Percentiles rank a stretch among this genome's conserved stretches.
Conservation (phyloP, 2,329 filamentous ascomycete species). For the Tolypocladium album region DNA sequence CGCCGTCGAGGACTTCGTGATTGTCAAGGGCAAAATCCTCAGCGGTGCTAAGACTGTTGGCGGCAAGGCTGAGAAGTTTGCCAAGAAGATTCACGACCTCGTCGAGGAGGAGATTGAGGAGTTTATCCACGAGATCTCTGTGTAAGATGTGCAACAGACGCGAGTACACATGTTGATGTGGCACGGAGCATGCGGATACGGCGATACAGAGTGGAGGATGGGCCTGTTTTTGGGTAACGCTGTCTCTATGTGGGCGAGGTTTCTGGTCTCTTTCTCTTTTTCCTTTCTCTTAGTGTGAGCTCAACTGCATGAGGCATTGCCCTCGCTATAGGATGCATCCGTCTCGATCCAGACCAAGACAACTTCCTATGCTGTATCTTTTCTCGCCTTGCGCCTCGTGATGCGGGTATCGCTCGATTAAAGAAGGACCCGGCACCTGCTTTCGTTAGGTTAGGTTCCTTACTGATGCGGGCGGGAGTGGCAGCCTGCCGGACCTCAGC, state of each 20-base stretch:
- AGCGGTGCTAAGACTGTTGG: slow-evolving; percentile 41
- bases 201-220: background rate
- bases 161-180: background rate
- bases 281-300: slow-evolving; percentile 3
- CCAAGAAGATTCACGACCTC: slow-evolving; percentile 51
- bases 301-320: slow-evolving; percentile 1
- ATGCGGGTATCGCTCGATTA: background rate
- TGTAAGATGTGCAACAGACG: background rate
- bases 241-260: slow-evolving; percentile 2
- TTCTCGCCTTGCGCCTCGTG: background rate
- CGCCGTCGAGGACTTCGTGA: slow-evolving; percentile 50
- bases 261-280: background rate
- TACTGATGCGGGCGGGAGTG: background rate
- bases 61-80: slow-evolving; percentile 49
- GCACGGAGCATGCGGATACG: background rate
- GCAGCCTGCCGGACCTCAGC: background rate
- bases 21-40: slow-evolving; percentile 44
- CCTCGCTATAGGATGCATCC: slow-evolving; percentile 4
- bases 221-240: slow-evolving; percentile 1
- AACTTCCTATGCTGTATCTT: background rate
- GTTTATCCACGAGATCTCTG: slow-evolving; percentile 39
- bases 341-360: slow-evolving; percentile 6
- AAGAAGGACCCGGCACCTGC: too few species aligned
- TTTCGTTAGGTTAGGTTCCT: too few species aligned
- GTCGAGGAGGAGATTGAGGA: slow-evolving; percentile 51